Conservation (phyloP, 78 protist species). For the Protostelium mycophagum region DNA sequence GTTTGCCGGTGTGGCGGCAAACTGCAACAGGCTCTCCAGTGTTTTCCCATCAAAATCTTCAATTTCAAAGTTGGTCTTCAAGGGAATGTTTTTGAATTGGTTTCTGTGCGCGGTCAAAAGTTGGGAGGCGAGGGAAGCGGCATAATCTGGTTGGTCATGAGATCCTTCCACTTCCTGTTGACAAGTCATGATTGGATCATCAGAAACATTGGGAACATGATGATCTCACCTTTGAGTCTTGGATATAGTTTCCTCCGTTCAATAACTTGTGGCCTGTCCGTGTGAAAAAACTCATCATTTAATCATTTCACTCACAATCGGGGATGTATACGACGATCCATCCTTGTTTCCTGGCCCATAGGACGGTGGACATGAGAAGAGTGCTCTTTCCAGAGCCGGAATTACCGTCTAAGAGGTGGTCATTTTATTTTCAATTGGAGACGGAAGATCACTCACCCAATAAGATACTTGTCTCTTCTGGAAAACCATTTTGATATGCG, state of each 20-base stretch:
- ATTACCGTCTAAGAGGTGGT: slow-evolving; percentile 26
- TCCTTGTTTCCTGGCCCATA: slow-evolving; percentile 56
- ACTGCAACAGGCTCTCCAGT: neutral
- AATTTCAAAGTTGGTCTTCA: neutral
- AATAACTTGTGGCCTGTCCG: neutral
- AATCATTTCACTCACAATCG: neutral
- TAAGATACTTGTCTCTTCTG: neutral
- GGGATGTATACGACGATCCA: slow-evolving; percentile 59
- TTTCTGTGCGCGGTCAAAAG: neutral
- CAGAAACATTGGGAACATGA: too few relatives aligned
- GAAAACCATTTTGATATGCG: neutral
- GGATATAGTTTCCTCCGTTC: neutral
- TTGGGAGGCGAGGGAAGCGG: neutral
- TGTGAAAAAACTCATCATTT: neutral
- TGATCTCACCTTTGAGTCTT: neutral
- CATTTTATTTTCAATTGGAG: slow-evolving; percentile 10
- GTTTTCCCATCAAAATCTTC: neutral
- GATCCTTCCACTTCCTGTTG: too few relatives aligned
- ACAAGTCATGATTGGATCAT: too few relatives aligned
- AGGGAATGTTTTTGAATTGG: neutral
- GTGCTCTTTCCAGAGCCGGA: slow-evolving; percentile 36
- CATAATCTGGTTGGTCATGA: neutral
- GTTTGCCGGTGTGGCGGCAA: neutral
- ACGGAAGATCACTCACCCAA: slow-evolving; percentile 1
- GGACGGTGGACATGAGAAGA: slow-evolving; percentile 13